These are phyloP conservation scores for Orbilia blumenaviensis DNA, from an alignment of 2,329 filamentous ascomycete species.

Conservation along the genomic window DNA sequence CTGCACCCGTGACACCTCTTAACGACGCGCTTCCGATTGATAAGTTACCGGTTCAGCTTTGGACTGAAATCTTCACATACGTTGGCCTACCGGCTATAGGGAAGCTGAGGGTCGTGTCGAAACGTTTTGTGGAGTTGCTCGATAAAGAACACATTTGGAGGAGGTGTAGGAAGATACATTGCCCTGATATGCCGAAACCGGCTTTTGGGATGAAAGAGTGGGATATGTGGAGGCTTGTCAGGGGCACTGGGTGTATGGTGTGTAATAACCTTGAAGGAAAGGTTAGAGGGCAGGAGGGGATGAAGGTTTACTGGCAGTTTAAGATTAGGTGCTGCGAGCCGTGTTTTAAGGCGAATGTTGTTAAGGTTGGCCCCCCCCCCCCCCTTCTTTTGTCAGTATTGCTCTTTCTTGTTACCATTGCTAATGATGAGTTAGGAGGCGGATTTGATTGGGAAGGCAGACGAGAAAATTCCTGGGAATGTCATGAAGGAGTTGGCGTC, in stretches of 20 bases:
- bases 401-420: no score
- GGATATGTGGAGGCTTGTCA: slow-evolving; percentile 78
- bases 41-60: slow-evolving; percentile 11
- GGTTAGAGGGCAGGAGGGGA: slow-evolving; percentile 52
- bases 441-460: slow-evolving; percentile 70
- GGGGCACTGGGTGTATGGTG: slow-evolving; percentile 72
- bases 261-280: slow-evolving; percentile 66
- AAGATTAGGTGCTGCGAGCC: slow-evolving; percentile 71
- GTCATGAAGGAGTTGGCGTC: slow-evolving; percentile 71
- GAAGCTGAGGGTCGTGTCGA: slow-evolving; percentile 46
- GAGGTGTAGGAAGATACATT: slow-evolving; percentile 58
- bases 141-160: slow-evolving; percentile 56
- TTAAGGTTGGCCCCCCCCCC: slow-evolving; percentile 71
- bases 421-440: slow-evolving; percentile 56
- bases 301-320: slow-evolving; percentile 70
- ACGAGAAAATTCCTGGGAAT: slow-evolving; percentile 71
- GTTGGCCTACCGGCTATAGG: slow-evolving; percentile 38
- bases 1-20: background rate
- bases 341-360: slow-evolving; percentile 70
- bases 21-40: slow-evolving; percentile 4
- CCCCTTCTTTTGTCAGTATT: slow-evolving; percentile 27
- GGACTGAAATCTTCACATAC: slow-evolving; percentile 52
- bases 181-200: slow-evolving; percentile 74
- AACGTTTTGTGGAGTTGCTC: slow-evolving; percentile 52
- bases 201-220: slow-evolving; percentile 73